Conservation (phyloP, 2,329 filamentous ascomycete species). For the Cordyceps sp. region DNA sequence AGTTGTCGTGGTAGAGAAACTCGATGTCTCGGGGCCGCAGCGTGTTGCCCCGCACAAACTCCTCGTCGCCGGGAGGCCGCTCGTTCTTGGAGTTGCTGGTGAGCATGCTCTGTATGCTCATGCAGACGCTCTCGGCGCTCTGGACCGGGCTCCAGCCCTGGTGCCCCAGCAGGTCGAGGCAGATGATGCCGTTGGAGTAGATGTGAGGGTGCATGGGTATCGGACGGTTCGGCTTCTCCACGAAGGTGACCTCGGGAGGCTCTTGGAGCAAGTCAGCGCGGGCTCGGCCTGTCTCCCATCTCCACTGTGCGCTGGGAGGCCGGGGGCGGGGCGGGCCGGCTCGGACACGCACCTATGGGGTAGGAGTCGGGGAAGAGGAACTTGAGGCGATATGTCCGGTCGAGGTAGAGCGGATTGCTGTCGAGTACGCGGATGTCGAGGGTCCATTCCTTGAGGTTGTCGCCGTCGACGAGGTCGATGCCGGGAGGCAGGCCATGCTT, state of each 20-base stretch:
- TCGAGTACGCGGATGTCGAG: constrained; percentile 88
- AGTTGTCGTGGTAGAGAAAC: constrained; percentile 88
- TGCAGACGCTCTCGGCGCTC: constrained; percentile 90
- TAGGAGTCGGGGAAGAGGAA: constrained; percentile 76
- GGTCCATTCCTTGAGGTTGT: constrained; percentile 60
- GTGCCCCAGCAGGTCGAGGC: constrained; percentile 74
- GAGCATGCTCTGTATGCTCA: constrained; percentile 96
- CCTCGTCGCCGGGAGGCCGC: constrained; percentile 73
- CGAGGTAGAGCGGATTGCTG: constrained; percentile 70
- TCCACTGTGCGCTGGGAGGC: too few species aligned
- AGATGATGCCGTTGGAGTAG: constrained; percentile 98
- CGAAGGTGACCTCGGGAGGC: constrained; percentile 86
- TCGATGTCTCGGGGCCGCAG: constrained; percentile 74
- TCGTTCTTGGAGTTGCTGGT: constrained; percentile 89
- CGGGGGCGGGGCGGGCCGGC: background rate
- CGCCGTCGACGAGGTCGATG: constrained; percentile 70
- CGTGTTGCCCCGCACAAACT: constrained; percentile 71
- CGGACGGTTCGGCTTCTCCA: constrained; percentile 42
- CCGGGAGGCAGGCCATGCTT: constrained; percentile 41
- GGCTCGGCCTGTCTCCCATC: too few species aligned
- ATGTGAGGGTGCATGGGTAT: constrained; percentile 96
- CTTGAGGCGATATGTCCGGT: constrained; percentile 67
- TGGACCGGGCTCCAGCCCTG: constrained; percentile 95
- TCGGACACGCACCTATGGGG: constrained; percentile 57
- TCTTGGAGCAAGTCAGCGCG: constrained; percentile 32